Base-by-base conservation (phyloP, 495 filamentous ascomycete species). In the Staphylotrichum tortipilum region DNA sequence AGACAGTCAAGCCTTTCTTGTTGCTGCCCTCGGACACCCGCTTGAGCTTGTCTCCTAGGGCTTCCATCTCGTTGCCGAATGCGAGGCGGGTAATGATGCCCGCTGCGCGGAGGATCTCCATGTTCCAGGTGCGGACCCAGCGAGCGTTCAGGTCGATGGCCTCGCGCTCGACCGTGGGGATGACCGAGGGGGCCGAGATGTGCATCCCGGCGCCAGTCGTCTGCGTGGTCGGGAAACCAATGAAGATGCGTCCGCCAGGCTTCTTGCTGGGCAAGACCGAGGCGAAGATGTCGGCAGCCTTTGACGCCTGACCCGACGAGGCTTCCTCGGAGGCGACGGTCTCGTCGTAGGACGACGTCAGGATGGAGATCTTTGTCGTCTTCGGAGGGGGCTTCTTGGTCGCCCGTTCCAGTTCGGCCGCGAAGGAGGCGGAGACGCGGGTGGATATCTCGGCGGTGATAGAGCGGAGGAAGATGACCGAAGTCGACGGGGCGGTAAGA, bases 121-220 rank as follows among this genome's bases (percentile, higher is more conserved):
- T 69, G 62, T 99, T 99, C 94, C 94, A 99, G 26, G 81, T 86
- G 35, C 86, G 83, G 18, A 99, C 89, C 70, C 85, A 89, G 40
- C 89, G 82, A 36, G 94, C 92, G 67, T 97, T 97, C 44, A 99
- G 75, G 61, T 99, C 94, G 37, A 97, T 94, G 43, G 84, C 89
- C 65, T 99, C 94, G 47, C 94, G 80, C 70, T 99, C 94, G n/a
- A 97, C 94, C 0, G 94, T 99, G 3, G 94, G 94, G 53, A 99
- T 97, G 33, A 97, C 83, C 14, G 91, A 95, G 7, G 90, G 90
- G 1, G 94, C 94, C n/a, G 89, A 95, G n/a, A 99, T 85, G 68
- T 99, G 94, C 57, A 89, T 86, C 28, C 89, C 86, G 11, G 90
- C 81, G 22, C 89, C 89, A 3, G 94, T 99, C 1, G 94, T 99